Evolutionary conservation across 2,329 filamentous ascomycete species (phyloP).

Genomic region (Sclerotinia subarctica): DNA sequence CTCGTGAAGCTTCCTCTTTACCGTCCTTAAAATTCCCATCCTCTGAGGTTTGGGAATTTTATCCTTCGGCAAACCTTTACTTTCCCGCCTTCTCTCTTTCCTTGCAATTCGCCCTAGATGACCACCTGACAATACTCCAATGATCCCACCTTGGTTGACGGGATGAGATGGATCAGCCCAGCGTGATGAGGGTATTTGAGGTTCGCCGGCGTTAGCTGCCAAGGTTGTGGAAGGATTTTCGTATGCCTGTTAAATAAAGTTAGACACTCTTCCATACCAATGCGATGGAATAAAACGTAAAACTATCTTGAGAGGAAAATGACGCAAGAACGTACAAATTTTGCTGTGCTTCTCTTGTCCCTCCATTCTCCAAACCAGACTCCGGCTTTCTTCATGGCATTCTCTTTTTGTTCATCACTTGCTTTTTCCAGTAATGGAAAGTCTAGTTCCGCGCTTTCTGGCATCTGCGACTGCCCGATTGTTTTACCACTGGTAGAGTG

Average conservation of each 20-base stretch:
- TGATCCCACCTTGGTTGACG: constrained; percentile 46
- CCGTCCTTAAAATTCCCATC: constrained; percentile 18
- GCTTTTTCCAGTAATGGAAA: constrained; percentile 41
- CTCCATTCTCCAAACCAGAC: constrained; percentile 38
- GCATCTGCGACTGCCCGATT: constrained; percentile 40
- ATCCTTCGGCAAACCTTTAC: constrained; percentile 5
- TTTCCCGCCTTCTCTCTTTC: constrained; percentile 15
- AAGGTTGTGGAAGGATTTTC: constrained; percentile 44
- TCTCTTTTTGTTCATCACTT: constrained; percentile 32
- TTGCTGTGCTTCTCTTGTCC: constrained; percentile 40
- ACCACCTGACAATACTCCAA: constrained; percentile 46
- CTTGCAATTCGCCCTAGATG: constrained; percentile 35
- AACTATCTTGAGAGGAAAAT: neutral
- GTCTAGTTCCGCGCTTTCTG: constrained; percentile 42
- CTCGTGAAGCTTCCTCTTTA: constrained; percentile 20
- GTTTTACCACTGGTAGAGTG: constrained; percentile 41
- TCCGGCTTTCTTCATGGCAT: constrained; percentile 39
- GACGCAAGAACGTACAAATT: constrained; percentile 29
- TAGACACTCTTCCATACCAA: neutral
- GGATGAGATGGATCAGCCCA: constrained; percentile 52
- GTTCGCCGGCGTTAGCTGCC: constrained; percentile 27
- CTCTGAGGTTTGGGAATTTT: constrained; percentile 4
- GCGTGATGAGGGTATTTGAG: constrained; percentile 44
- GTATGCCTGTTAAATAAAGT: neutral
- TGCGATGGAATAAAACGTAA: no score